Conservation (phyloP, 108 stramenopile genomes). For the Hondaea fermentalgiana region DNA sequence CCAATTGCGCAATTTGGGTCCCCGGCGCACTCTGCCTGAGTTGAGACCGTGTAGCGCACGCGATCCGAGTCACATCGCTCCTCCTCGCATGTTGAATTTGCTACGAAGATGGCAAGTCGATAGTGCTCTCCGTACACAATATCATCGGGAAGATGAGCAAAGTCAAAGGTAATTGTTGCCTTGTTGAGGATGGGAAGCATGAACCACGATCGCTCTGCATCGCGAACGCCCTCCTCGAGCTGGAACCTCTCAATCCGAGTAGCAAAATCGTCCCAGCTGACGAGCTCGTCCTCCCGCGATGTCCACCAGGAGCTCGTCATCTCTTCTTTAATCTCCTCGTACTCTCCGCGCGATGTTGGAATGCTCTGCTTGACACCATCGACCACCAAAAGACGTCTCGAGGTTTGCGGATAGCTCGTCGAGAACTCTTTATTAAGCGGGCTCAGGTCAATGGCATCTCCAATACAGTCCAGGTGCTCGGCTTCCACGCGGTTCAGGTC, state of each 20-base stretch:
- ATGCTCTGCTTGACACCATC: neutral
- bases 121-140: conserved; percentile 63
- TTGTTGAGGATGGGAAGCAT: conserved; percentile 45
- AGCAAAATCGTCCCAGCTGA: conserved; percentile 26
- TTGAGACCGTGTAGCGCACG: conserved; percentile 27
- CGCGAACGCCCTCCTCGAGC: conserved; percentile 52
- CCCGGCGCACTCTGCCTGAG: neutral
- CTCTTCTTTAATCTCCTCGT: neutral
- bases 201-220: conserved; percentile 59
- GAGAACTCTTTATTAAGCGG: neutral
- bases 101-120: conserved; percentile 57
- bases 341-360: neutral
- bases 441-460: neutral
- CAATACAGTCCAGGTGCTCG: neutral
- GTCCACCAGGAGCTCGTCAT: neutral
- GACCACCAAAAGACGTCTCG: neutral
- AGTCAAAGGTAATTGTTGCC: conserved; percentile 59
- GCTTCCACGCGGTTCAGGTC: neutral
- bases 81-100: conserved; percentile 53
- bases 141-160: conserved; percentile 51
- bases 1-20: neutral
- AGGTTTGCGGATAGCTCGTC: neutral
- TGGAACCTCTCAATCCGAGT: conserved; percentile 26
- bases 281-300: neutral
- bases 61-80: conserved; percentile 45